Evolutionary conservation across 768 basidiomycete species (phyloP).

Genomic region (Auricularia sp.): DNA sequence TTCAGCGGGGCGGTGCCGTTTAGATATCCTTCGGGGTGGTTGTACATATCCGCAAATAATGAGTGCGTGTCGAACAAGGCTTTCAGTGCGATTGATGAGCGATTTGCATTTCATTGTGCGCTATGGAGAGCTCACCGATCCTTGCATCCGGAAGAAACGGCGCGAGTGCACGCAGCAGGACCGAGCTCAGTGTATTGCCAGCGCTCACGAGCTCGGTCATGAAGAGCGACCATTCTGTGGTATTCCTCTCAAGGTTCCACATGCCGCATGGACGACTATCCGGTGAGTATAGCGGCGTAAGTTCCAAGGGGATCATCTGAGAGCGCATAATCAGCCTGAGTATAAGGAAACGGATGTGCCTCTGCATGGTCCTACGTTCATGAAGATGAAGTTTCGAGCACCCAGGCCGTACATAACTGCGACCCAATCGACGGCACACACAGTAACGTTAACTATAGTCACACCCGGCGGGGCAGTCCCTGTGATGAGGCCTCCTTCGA

Average conservation of each 20-base stretch:
- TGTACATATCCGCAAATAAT: conserved; percentile 50
- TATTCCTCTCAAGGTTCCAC: conserved; percentile 42
- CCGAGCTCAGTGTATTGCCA: conserved; percentile 41
- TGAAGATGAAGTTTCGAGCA: conserved; percentile 7
- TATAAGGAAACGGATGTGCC: no score
- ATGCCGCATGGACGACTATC: conserved; percentile 38
- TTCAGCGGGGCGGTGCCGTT: conserved; percentile 58
- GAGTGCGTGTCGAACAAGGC: conserved; percentile 53
- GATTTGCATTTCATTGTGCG: not conserved
- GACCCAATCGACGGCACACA: conserved; percentile 3
- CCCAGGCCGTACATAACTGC: conserved; percentile 3
- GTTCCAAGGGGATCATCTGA: conserved; percentile 9
- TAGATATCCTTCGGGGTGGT: conserved; percentile 40
- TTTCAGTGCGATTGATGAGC: conserved; percentile 13
- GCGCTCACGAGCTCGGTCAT: conserved; percentile 44
- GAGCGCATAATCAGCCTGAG: no score
- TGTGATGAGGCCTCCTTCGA: not conserved
- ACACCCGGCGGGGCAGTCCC: conserved; percentile 3
- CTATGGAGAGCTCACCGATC: conserved; percentile 35
- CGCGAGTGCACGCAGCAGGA: conserved; percentile 41
- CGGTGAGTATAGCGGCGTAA: conserved; percentile 35
- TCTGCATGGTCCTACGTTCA: not conserved
- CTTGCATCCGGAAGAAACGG: conserved; percentile 43
- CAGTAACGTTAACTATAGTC: conserved; percentile 2
- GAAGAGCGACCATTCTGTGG: conserved; percentile 46